Percentiles rank a stretch among this genome's conserved stretches.
phyloP scores from a whole-genome alignment of 139 green algal species.

The Marvania coccoides region DNA sequence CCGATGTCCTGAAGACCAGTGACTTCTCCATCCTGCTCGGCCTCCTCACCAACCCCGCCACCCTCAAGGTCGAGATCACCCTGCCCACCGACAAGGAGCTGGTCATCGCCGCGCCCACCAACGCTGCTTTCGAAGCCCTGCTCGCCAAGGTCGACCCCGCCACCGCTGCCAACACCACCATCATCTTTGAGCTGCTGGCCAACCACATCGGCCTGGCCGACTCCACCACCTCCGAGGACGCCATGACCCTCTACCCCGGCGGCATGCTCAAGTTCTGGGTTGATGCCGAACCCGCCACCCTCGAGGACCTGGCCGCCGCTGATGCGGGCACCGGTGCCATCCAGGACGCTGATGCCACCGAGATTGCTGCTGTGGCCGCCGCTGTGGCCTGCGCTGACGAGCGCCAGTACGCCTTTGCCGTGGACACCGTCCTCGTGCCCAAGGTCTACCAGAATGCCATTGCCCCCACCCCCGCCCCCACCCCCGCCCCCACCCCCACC shows the following conservation, averaged over 20 bases:
- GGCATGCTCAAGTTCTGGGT: neutral
- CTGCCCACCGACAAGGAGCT: neutral
- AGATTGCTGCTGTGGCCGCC: neutral
- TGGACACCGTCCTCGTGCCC: neutral
- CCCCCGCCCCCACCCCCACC: neutral
- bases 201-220: neutral
- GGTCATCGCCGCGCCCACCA: neutral
- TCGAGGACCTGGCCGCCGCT: neutral
- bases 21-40: neutral
- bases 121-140: neutral
- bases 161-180: neutral
- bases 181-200: neutral
- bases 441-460: neutral
- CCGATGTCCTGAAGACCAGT: neutral
- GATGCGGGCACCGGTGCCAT: neutral
- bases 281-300: neutral
- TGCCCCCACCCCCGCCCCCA: neutral
- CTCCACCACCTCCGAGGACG: neutral
- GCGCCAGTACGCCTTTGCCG: neutral
- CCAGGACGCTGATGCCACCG: neutral
- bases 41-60: neutral
- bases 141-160: neutral
- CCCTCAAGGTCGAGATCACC: neutral
- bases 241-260: neutral
- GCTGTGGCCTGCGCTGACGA: neutral